Percentiles rank a stretch among this genome's conserved stretches.
These are phyloP conservation scores for Brassica carinata DNA, from an alignment of 345 rosid species.

Conservation along the genomic window DNA sequence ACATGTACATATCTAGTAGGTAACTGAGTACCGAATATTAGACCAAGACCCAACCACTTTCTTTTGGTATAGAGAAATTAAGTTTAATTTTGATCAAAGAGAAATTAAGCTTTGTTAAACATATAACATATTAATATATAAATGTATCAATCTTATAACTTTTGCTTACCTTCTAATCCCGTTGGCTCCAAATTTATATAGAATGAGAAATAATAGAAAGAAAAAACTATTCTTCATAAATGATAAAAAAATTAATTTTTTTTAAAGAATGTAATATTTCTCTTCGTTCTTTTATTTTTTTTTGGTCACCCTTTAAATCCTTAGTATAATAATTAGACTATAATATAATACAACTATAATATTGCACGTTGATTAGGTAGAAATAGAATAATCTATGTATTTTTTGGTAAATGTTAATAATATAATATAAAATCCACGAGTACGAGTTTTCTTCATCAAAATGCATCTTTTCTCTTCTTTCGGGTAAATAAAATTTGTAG, in stretches of 20 bases:
- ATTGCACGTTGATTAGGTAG: too few species aligned
- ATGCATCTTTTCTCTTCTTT: not conserved
- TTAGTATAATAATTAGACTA: not conserved
- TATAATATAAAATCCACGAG: not conserved
- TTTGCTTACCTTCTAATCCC: too few species aligned
- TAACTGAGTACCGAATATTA: conserved; percentile 19
- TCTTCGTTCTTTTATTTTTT: too few species aligned
- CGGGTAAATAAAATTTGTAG: not conserved
- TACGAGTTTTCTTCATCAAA: not conserved
- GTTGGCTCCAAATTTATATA: not conserved
- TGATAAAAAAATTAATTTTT: too few species aligned
- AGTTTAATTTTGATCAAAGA: not conserved
- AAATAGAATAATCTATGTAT: too few species aligned
- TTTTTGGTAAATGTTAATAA: too few species aligned
- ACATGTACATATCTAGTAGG: conserved; percentile 21
- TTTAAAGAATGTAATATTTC: too few species aligned
- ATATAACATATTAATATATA: not conserved
- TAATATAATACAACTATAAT: not conserved
- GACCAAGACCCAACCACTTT: conserved; percentile 23
- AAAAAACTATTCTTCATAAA: too few species aligned
- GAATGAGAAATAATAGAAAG: too few species aligned
- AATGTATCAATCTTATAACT: too few species aligned
- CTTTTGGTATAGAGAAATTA: not conserved
- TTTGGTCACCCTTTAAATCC: too few species aligned
- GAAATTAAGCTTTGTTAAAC: not conserved